Conservation (phyloP, 345 rosid genomes). For the Eucalyptus guilfoylei region DNA sequence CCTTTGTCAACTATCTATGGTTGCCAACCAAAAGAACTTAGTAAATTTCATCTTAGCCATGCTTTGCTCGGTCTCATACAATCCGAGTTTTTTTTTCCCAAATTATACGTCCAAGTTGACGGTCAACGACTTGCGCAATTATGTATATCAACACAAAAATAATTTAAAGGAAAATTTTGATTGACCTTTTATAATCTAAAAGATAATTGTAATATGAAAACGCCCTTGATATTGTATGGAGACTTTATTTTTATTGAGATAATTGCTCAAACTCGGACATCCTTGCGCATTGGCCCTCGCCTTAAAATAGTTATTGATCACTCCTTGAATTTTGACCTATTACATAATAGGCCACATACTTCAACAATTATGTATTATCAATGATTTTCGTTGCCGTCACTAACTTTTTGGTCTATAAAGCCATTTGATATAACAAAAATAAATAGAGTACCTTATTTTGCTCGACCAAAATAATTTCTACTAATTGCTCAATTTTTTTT, state of each 20-base stretch:
- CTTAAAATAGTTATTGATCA: not conserved
- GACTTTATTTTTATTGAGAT: not conserved
- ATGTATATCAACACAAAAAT: not conserved
- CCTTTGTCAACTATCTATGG: not conserved
- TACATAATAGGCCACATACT: not conserved
- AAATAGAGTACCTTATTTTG: not conserved
- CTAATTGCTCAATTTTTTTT: not conserved
- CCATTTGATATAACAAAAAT: not conserved
- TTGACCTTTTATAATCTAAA: not conserved
- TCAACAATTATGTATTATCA: not conserved
- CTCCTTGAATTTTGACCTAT: not conserved
- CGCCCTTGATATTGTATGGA: not conserved
- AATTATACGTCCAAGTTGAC: not conserved
- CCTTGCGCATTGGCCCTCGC: not conserved
- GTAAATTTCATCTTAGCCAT: not conserved
- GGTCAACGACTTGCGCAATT: not conserved
- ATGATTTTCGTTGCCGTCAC: fast-evolving
- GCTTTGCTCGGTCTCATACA: not conserved
- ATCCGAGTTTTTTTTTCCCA: too few species aligned
- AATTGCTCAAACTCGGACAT: not conserved
- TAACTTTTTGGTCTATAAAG: not conserved
- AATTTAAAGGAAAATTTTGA: not conserved
- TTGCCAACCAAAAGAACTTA: not conserved
- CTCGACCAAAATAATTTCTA: not conserved
- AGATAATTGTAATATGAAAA: not conserved